phyloP scores from a whole-genome alignment of 441 rosid genomes.

The Biscutella auriculata region DNA sequence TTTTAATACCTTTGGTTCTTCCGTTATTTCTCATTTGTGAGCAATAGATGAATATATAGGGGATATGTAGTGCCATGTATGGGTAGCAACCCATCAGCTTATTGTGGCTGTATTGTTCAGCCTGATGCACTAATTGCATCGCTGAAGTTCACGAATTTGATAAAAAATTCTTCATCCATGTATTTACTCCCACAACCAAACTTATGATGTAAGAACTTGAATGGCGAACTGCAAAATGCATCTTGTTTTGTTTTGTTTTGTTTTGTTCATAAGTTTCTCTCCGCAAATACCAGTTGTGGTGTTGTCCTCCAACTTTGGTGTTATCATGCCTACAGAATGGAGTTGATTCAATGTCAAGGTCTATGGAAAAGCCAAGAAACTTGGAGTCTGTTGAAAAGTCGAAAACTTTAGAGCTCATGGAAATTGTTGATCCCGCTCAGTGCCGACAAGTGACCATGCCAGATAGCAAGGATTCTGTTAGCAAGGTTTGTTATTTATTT shows the following conservation, averaged over 20 bases:
- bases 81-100: not conserved
- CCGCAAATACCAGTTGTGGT: not conserved
- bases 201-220: not conserved
- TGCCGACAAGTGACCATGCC: constrained; percentile 26
- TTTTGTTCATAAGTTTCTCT: not conserved
- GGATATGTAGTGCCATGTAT: not conserved
- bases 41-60: not conserved
- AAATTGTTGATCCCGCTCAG: constrained; percentile 21
- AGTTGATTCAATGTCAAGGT: constrained; percentile 21
- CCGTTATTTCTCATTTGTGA: not conserved
- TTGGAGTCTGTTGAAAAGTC: constrained; percentile 17
- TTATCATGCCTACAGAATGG: constrained; percentile 17
- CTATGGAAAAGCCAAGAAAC: constrained; percentile 22
- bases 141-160: not conserved
- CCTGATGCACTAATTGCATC: not conserved
- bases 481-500: constrained; percentile 14
- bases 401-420: constrained; percentile 19
- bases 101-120: not conserved
- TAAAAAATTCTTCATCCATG: not conserved
- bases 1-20: not conserved
- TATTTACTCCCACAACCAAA: not conserved
- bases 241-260: not conserved
- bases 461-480: constrained; percentile 24
- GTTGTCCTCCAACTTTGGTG: not conserved
- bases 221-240: not conserved